A percentile compares a stretch with the other conserved stretches of the same genome.
phyloP scores from a whole-genome alignment of 1,284 basidiomycete species.

The Cryptococcus sp. region DNA sequence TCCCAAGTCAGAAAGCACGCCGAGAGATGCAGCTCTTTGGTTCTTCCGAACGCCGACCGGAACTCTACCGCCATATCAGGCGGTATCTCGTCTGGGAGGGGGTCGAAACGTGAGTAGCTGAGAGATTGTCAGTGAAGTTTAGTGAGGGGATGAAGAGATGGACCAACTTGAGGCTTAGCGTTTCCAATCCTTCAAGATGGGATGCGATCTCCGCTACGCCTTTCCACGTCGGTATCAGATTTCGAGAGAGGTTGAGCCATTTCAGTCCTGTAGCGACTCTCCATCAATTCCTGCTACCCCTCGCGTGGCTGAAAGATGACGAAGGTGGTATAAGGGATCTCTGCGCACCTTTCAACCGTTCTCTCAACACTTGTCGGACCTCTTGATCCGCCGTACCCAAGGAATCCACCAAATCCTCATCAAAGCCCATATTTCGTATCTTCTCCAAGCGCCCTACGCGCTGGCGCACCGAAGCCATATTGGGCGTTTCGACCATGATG shows the following conservation, averaged over 20 bases:
- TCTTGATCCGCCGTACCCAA: constrained; percentile 58
- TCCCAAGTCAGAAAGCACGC: constrained; percentile 69
- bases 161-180: constrained; percentile 73
- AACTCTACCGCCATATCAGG: constrained; percentile 1
- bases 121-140: constrained; percentile 21
- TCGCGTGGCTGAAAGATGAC: not conserved
- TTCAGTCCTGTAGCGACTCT: constrained; percentile 63
- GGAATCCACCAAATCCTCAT: constrained; percentile 62
- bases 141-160: constrained; percentile 1
- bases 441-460: constrained; percentile 69
- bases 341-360: constrained; percentile 30
- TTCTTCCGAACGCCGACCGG: constrained; percentile 59
- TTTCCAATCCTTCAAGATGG: constrained; percentile 66
- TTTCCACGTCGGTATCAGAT: constrained; percentile 73
- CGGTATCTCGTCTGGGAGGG: constrained; percentile 42
- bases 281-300: not conserved
- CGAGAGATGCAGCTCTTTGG: constrained; percentile 76
- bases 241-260: constrained; percentile 79
- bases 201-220: constrained; percentile 65
- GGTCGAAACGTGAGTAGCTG: constrained; percentile 65
- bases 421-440: constrained; percentile 76
- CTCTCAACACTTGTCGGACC: constrained; percentile 26
- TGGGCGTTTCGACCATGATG: constrained; percentile 84
- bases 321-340: not conserved
- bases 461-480: constrained; percentile 72